Base-by-base conservation (phyloP, 129 eudicot species). In the Artemisia tridentata region DNA sequence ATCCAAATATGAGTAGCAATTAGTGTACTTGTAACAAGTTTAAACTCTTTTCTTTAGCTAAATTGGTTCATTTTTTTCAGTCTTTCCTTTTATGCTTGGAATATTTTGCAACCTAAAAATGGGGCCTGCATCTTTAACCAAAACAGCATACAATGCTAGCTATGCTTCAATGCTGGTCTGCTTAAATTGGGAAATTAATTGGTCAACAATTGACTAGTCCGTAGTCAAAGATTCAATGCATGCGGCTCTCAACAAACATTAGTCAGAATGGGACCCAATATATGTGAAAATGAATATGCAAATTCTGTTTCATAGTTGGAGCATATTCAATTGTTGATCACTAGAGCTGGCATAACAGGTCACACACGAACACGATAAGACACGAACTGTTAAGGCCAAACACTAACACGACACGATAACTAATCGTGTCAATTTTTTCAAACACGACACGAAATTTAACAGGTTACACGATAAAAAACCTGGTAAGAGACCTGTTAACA, bases 141-240 rank as follows among this genome's bases (percentile, higher is more conserved):
- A 23, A 71, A 71, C 29, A 43, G 23, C 48, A 27, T 51, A 15
- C 47, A 60, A 56, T 27, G 65, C 2, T 52, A 12, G 65, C 15
- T 52, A 12, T 53, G 63, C 23, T 69, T 62, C 27, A 77, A 76
- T 61, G 60, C 3, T 56, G 29, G 73, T 75, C 68, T 75, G 58
- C 67, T 56, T 67, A 67, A 75, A 75, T 11, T 14, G 46, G 75
- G 59, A 51, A 77, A 69, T 7, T 21, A 56, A 38, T 46, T 29
- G 49, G 59, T 31, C 57, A 43, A 65, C 61, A 66, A 10, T 56
- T 56, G 59, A 55, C n/a, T 38, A 48, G 34, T 64, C 34, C 11
- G 18, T 53, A 70, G 63, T 70, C 19, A 20, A 38, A 19, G 27
- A 31, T 69, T 41, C 21, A 70, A 54, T 70, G 73, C 63, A 53